A percentile compares a stretch with the other conserved stretches of the same genome.
Evolutionary conservation across 1,139 yeast genomes (phyloP).

Genomic region (Entelexis paramagnoliae): DNA sequence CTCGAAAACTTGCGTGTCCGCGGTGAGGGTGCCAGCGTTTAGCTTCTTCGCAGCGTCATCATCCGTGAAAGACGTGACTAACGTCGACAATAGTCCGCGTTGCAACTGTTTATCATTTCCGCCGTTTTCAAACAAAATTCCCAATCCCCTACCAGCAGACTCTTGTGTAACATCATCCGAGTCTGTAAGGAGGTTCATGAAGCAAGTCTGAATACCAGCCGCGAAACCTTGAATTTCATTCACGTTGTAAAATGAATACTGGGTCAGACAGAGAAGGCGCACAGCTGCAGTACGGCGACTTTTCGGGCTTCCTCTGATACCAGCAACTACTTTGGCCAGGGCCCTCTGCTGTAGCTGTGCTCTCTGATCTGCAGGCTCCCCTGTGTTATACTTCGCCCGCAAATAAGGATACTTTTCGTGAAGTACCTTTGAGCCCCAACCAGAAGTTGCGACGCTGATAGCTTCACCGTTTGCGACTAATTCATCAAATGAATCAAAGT

Average conservation of each 20-base stretch:
- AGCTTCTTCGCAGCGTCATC: slow-evolving; percentile 37
- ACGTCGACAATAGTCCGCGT: slow-evolving; percentile 27
- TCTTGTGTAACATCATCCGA: slow-evolving; percentile 82
- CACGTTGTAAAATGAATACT: slow-evolving; percentile 41
- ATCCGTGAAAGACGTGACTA: slow-evolving; percentile 62
- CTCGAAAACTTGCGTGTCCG: slow-evolving; percentile 77
- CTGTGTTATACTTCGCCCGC: neutral
- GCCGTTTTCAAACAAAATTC: slow-evolving; percentile 72
- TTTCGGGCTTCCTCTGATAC: slow-evolving; percentile 44
- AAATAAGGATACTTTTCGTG: slow-evolving; percentile 24
- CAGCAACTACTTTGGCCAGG: slow-evolving; percentile 29
- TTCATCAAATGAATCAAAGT: slow-evolving; percentile 55
- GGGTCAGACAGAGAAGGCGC: slow-evolving; percentile 74
- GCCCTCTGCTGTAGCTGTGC: slow-evolving; percentile 8
- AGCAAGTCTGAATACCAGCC: slow-evolving; percentile 54
- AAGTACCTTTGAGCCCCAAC: slow-evolving; percentile 61
- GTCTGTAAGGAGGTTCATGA: slow-evolving; percentile 64
- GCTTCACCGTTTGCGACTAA: slow-evolving; percentile 82
- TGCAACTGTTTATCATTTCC: slow-evolving; percentile 3
- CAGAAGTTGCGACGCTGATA: slow-evolving; percentile 55
- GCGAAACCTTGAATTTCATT: slow-evolving; percentile 30
- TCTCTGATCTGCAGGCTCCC: neutral
- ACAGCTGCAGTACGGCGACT: slow-evolving; percentile 68
- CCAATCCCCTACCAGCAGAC: slow-evolving; percentile 80
- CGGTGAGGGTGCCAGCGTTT: slow-evolving; percentile 59